These are phyloP conservation scores for Tephrocybe sp. DNA, from an alignment of 768 basidiomycete species.

Conservation along the genomic window DNA sequence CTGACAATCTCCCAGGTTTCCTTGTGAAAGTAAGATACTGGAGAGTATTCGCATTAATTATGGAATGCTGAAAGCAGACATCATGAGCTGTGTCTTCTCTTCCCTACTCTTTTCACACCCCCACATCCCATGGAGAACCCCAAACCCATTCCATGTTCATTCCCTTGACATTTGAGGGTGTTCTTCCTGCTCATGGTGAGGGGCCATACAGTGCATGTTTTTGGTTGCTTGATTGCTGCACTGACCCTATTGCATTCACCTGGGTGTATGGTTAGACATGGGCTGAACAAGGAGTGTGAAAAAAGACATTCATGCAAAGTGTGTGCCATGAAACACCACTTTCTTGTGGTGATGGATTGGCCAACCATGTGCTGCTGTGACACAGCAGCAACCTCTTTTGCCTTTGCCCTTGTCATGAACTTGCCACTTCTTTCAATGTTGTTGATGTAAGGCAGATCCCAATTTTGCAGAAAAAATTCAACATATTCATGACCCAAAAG, in stretches of 20 bases:
- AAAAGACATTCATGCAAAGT: constrained; percentile 47
- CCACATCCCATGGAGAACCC: constrained; percentile 87
- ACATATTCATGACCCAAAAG: constrained; percentile 83
- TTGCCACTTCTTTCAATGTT: constrained; percentile 25
- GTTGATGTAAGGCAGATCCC: constrained; percentile 70
- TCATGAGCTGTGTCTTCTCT: constrained; percentile 83
- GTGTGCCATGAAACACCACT: constrained; percentile 33
- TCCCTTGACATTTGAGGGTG: constrained; percentile 78
- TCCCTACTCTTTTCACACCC: constrained; percentile 94
- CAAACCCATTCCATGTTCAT: constrained; percentile 84
- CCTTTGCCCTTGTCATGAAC: constrained; percentile 22
- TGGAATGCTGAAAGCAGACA: constrained; percentile 95
- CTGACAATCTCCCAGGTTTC: constrained; percentile 65
- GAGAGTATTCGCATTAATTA: constrained; percentile 99
- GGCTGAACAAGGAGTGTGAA: constrained; percentile 96
- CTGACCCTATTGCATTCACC: constrained; percentile 61
- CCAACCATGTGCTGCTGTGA: constrained; percentile 64
- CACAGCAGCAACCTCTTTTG: constrained; percentile 49
- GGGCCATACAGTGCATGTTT: constrained; percentile 70
- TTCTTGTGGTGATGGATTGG: constrained; percentile 43
- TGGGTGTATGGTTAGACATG: constrained; percentile 81
- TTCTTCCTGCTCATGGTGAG: constrained; percentile 76
- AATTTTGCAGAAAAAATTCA: constrained; percentile 86
- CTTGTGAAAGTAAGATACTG: constrained; percentile 97
- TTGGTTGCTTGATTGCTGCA: constrained; percentile 95